These are phyloP conservation scores for Cyclanthera cordifolia DNA, from an alignment of 306 rosid genomes.

Conservation along the genomic window DNA sequence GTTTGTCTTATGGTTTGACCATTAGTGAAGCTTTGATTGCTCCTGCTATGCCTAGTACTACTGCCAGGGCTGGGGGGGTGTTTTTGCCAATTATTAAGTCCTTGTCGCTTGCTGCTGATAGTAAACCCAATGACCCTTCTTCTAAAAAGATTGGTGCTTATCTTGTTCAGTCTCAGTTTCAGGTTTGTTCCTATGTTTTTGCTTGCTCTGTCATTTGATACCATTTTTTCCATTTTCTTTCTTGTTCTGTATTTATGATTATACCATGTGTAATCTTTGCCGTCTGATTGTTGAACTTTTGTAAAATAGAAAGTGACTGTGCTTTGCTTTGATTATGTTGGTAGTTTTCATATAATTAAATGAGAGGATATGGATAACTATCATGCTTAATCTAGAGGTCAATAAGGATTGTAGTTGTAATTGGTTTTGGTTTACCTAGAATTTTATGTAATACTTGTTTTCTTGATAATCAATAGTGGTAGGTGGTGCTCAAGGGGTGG, in stretches of 20 bases:
- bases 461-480: no score
- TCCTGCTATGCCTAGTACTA: constrained; percentile 96
- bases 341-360: neutral
- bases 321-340: neutral
- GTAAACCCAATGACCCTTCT: constrained; percentile 49
- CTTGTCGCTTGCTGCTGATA: constrained; percentile 66
- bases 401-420: no score
- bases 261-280: neutral
- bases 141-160: constrained; percentile 67
- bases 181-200: constrained; percentile 33
- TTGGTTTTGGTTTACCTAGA: no score
- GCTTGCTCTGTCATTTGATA: neutral
- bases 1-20: constrained; percentile 73
- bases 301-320: neutral
- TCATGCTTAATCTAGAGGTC: no score
- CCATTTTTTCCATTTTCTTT: neutral
- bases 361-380: no score
- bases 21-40: constrained; percentile 81
- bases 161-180: constrained; percentile 75
- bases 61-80: constrained; percentile 94
- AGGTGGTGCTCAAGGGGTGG: no score
- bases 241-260: neutral
- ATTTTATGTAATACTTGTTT: no score
- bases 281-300: neutral
- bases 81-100: constrained; percentile 88